Evolutionary conservation across 345 rosid species (phyloP), one percentile per base, ranked within the genome.

Genomic region (Lenwebbia sp.): DNA sequence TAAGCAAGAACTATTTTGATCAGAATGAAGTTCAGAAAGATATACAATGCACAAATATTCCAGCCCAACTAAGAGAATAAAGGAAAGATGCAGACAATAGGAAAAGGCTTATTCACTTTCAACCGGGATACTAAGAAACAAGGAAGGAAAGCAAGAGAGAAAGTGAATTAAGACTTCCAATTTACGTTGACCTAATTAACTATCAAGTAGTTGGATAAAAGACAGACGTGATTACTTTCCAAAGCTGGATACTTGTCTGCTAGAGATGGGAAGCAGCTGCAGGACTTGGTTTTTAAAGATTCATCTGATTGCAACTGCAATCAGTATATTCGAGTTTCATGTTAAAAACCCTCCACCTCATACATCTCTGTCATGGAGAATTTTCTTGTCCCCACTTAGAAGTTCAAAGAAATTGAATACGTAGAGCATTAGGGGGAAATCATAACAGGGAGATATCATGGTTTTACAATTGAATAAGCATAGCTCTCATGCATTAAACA

Each of bases 1-100:
- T 98, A 96, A 78, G 76, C 51, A 85, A 62, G 82, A 82, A 62
- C 25, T 37, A 37, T 10, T 70, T 11, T 70, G 25, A 70, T 70
- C 47, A 70, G 23, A 70, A 41, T 70, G 47, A 37, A 37, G 81
- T 70, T 19, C 26, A 33, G 22, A 70, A 70, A 33, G 47, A 70
- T 19, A 19, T 37, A 37, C 47, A 37, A 37, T 37, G 47, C 81
- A 37, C 78, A 19, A 70, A 70, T 19, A 37, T 70, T 70, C 6
- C 40, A 70, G 81, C 81, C 26, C 21, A 70, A 19, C 47, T 37
- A 70, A 70, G 26, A 19, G 81, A 19, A 70, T 37, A 70, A 70
- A 70, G 81, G 26, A 70, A 70, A 33, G 81, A 70, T 70, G 12
- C 47, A 70, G 47, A 37, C 81, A 37, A 44, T 70, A 33, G 40